A percentile compares a stretch with the other conserved stretches of the same genome.
Conservation (phyloP, 306 rosid genomes). For the Lathyrus tuberosus region DNA sequence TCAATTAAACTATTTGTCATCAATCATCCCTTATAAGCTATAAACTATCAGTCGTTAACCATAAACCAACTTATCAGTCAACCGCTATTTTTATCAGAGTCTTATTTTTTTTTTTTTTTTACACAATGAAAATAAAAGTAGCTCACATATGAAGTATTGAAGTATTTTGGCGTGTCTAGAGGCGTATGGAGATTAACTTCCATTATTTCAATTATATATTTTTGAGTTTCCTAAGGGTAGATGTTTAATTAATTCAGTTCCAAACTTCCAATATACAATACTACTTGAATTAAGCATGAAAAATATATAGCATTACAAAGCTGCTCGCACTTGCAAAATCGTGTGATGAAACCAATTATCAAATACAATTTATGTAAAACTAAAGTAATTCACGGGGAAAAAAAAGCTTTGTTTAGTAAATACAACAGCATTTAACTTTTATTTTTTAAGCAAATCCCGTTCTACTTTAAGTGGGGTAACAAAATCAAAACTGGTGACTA, state of each 20-base stretch:
- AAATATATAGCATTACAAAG: not conserved
- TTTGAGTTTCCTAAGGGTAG: too few species aligned
- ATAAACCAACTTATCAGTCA: too few species aligned
- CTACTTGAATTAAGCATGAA: not conserved
- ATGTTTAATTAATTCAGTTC: not conserved
- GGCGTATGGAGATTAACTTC: too few species aligned
- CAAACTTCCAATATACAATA: not conserved
- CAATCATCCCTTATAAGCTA: too few species aligned
- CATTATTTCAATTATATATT: too few species aligned
- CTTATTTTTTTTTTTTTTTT: too few species aligned
- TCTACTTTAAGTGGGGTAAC: not conserved
- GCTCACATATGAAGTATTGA: too few species aligned
- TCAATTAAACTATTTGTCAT: too few species aligned
- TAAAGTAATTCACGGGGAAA: not conserved
- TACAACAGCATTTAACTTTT: conserved; percentile 7
- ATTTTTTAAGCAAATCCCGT: not conserved
- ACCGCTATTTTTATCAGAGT: too few species aligned
- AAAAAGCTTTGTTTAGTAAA: not conserved
- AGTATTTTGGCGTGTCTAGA: too few species aligned
- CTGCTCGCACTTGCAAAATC: not conserved
- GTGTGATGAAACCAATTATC: not conserved
- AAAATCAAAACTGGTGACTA: not conserved
- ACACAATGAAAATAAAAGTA: too few species aligned
- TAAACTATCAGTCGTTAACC: too few species aligned
- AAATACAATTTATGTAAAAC: not conserved